Conservation (phyloP, 2,329 filamentous ascomycete genomes). For the Trichoderma endophyticum region DNA sequence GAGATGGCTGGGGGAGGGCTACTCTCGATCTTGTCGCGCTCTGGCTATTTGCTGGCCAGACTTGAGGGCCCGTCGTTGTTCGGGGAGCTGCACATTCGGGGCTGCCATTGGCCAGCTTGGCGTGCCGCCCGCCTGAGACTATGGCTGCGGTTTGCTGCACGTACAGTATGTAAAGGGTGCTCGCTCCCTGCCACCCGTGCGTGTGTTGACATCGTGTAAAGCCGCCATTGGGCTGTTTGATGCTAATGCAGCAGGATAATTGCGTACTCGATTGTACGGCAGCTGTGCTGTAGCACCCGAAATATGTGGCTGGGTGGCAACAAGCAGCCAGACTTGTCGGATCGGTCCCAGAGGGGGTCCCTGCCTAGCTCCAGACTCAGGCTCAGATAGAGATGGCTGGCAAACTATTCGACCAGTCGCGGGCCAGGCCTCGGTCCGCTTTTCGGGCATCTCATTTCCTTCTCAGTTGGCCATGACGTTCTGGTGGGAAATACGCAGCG, state of each 20-base stretch:
- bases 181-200: slow-evolving; percentile 8
- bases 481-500: not conserved
- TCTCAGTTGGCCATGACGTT: slow-evolving; percentile 7
- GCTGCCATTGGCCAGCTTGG: slow-evolving; percentile 13
- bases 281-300: slow-evolving; percentile 3
- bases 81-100: not conserved
- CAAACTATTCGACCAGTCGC: slow-evolving; percentile 3
- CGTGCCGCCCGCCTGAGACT: slow-evolving; percentile 14
- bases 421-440: slow-evolving; percentile 15
- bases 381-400: slow-evolving; percentile 9
- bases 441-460: slow-evolving; percentile 15
- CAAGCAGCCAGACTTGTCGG: not conserved
- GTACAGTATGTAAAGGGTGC: slow-evolving; percentile 16
- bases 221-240: slow-evolving; percentile 30
- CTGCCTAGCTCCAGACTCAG: not conserved
- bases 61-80: not conserved
- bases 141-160: slow-evolving; percentile 12
- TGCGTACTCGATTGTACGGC: not conserved
- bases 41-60: slow-evolving; percentile 9
- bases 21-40: slow-evolving; percentile 15
- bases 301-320: slow-evolving; percentile 13
- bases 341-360: not conserved
- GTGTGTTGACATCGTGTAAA: slow-evolving; percentile 32
- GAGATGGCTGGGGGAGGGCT: slow-evolving; percentile 18
- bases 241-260: slow-evolving; percentile 23